Evolutionary conservation across 2,329 filamentous ascomycete genomes (phyloP).

Genomic region (Alternaria novae-zelandiae): DNA sequence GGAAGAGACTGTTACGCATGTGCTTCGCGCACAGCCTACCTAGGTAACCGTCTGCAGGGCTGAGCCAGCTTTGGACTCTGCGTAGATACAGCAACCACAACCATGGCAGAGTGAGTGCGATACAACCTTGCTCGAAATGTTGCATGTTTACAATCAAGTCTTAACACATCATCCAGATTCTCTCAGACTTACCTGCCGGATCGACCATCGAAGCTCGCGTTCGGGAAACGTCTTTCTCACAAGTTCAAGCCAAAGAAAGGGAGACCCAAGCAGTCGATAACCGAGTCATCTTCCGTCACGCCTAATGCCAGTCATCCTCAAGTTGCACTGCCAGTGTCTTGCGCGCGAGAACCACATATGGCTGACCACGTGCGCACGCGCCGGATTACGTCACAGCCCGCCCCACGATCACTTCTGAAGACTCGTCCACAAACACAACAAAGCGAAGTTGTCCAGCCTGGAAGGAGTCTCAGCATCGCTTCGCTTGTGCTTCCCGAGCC

Average conservation of each 20-base stretch:
- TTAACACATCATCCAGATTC: slow-evolving; percentile 1
- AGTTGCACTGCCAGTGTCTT: background rate
- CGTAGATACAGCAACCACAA: background rate
- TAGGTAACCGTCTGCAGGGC: background rate
- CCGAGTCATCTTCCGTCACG: background rate
- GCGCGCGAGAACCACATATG: background rate
- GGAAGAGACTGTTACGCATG: background rate
- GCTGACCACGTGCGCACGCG: slow-evolving; percentile 4
- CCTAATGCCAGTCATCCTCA: background rate
- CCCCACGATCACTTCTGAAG: background rate
- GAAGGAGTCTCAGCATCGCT: background rate
- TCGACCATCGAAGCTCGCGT: slow-evolving; percentile 2
- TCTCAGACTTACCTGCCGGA: slow-evolving; percentile 11
- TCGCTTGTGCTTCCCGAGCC: background rate
- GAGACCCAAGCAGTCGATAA: background rate
- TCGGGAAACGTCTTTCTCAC: background rate
- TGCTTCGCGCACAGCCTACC: background rate
- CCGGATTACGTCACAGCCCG: background rate
- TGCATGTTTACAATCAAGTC: background rate
- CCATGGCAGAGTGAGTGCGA: background rate
- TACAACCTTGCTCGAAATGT: background rate
- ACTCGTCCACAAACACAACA: background rate
- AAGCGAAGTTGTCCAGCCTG: background rate
- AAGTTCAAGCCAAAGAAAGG: background rate
- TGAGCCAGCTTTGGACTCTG: background rate